Evolutionary conservation across 1,284 basidiomycete genomes (phyloP).

Genomic region (Cutaneotrichosporon sp.): DNA sequence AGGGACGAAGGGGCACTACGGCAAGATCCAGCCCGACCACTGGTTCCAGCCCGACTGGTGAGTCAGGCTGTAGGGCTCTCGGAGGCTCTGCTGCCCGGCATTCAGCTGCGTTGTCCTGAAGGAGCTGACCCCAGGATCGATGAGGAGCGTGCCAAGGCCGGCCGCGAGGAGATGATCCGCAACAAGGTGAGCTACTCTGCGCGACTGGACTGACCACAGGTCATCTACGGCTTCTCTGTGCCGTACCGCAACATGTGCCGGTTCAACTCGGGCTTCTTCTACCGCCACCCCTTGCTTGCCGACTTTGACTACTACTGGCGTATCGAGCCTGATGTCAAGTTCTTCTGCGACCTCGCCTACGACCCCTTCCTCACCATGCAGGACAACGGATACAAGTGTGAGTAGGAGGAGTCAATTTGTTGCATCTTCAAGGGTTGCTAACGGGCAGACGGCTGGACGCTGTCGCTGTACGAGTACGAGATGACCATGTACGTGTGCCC

Average conservation of each 20-base stretch:
- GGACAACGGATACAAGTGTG: constrained; percentile 62
- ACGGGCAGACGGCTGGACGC: constrained; percentile 62
- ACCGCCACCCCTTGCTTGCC: constrained; percentile 68
- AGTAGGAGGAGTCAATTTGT: background rate
- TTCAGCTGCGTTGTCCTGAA: too few relatives aligned
- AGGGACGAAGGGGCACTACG: constrained; percentile 66
- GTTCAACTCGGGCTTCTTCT: constrained; percentile 87
- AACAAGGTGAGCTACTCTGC: constrained; percentile 51
- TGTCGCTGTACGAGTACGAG: constrained; percentile 71
- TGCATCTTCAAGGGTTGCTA: too few relatives aligned
- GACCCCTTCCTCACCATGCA: constrained; percentile 88
- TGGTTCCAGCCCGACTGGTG: constrained; percentile 77
- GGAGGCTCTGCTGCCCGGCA: background rate
- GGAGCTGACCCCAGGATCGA: too few relatives aligned
- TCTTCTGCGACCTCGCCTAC: constrained; percentile 42
- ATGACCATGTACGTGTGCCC: constrained; percentile 56
- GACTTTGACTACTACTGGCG: constrained; percentile 92
- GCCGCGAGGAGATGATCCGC: constrained; percentile 63
- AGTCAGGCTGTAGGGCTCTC: constrained; percentile 6
- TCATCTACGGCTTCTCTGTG: constrained; percentile 78
- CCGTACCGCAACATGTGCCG: constrained; percentile 70
- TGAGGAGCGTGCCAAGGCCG: constrained; percentile 60
- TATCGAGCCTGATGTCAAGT: constrained; percentile 52
- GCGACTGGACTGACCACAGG: constrained; percentile 32
- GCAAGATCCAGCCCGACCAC: constrained; percentile 70